Base-by-base conservation (phyloP, 78 protist species). In the Acrasis kona region DNA sequence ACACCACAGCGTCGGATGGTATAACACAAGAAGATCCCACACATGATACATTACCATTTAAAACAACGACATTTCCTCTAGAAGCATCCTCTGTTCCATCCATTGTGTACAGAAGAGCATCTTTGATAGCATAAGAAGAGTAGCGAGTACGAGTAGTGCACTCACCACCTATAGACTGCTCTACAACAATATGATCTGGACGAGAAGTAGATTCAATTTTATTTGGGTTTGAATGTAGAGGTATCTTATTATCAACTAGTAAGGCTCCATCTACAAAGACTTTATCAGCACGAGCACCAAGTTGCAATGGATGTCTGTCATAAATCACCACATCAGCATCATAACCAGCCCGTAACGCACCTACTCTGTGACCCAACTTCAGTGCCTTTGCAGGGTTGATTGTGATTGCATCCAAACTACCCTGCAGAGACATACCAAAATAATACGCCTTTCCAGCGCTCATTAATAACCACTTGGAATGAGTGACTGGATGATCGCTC, bases 301-400 rank as follows among this genome's bases (percentile, higher is more conserved):
- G n/a, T n/a, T n/a, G n/a, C n/a, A n/a, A n/a, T n/a, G n/a, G n/a
- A n/a, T n/a, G n/a, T n/a, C n/a, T n/a, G n/a, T n/a, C n/a, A n/a
- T n/a, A n/a, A n/a, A n/a, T n/a, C n/a, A n/a, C n/a, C n/a, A 71
- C 50, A 71, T 71, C 74, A 5, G 74, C 74, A 39, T 71, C 74
- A n/a, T 9, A 10, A 5, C 74, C 74, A 5, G 39, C 50, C 9
- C 7, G 34, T n/a, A 71, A 7, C 7, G 41, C 9, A n/a, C 74
- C 74, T 5, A 71, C 50, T 9, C 74, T 32, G 74, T 71, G 74
- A n/a, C 5, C 9, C 27, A 71, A 36, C 7, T 50, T 27, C 27
- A 39, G 30, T n/a, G 42, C 41, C 7, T 7, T 50, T 41, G 74
- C 74, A 39, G 74, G 64, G 27, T 9, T 7, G 9, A 27, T 9